Conservation (phyloP, 768 basidiomycete species). For the Boletales sp. region DNA sequence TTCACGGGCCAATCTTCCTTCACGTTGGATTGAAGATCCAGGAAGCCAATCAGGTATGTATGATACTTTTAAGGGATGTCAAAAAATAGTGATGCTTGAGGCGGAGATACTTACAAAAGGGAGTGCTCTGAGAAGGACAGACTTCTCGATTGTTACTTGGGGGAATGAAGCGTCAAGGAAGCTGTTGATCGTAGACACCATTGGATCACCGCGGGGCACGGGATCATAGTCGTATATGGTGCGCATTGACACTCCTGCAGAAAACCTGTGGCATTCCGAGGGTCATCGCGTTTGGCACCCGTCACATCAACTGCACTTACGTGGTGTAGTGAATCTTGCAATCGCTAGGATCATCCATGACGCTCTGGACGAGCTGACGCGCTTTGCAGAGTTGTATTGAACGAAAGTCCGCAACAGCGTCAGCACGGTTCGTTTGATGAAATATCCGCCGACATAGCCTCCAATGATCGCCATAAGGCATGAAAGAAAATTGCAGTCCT, state of each 20-base stretch:
- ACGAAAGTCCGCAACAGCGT: slow-evolving; percentile 3
- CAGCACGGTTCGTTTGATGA: slow-evolving; percentile 14
- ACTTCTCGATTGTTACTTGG: slow-evolving; percentile 3
- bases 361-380: slow-evolving; percentile 6
- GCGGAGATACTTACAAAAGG: slow-evolving; percentile 10
- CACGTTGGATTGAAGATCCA: slow-evolving; percentile 34
- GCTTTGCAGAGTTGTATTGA: slow-evolving; percentile 15
- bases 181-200: slow-evolving; percentile 3
- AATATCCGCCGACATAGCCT: too few species aligned
- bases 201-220: slow-evolving; percentile 3
- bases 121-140: slow-evolving; percentile 1
- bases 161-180: neutral
- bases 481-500: slow-evolving; percentile 1
- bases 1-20: slow-evolving; percentile 15
- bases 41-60: slow-evolving; percentile 35
- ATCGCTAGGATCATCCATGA: slow-evolving; percentile 5
- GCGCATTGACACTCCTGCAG: slow-evolving; percentile 27
- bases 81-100: neutral
- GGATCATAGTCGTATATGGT: slow-evolving; percentile 15
- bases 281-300: too few species aligned
- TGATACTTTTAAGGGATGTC: slow-evolving; percentile 1
- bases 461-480: slow-evolving; percentile 6
- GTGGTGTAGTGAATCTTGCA: slow-evolving; percentile 6
- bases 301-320: neutral
- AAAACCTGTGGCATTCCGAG: slow-evolving; percentile 16